Base-by-base conservation (phyloP, 1,139 yeast species). In the Pichia sp. region DNA sequence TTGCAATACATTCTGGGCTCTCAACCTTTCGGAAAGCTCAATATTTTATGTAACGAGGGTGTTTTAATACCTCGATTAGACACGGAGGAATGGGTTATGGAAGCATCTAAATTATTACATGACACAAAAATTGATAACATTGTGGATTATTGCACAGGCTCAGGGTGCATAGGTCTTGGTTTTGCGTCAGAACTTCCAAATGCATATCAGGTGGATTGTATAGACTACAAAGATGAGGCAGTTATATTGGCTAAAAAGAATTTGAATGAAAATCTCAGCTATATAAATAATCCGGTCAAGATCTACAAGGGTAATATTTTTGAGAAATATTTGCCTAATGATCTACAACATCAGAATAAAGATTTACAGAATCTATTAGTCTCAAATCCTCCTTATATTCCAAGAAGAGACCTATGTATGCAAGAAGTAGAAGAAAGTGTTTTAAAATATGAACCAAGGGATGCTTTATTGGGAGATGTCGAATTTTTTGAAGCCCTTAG, bases 11-110 rank as follows among this genome's bases (percentile, higher is more conserved):
- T 93, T 8, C 70, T 93, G 22, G 90, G 91, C 1, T 70, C 82
- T 0, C 98, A 91, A 69, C 98, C 98, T 1, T 93, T 93, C 71
- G 96, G 95, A 0, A 63, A 65, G 1, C 66, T 91, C 47, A 80
- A 78, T 21, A 74, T 93, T 3, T 58, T 62, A 31, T 88, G 96
- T 62, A 62, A 68, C 25, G 73, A 73, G 1, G 82, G 83, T 0
- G 97, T 89, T 2, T 70, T 93, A 55, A 90, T 93, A 43, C 99
- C 99, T 0, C 70, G 99, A 48, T 84, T 95, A 87, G 99, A 93
- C 64, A 93, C 99, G 0, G 98, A 93, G 64, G 96, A 89, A 62
- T 91, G 98, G 98, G 74, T 79, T 7, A 37, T 70, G 31, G 74
- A 73, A 52, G 63, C 87, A 30, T 69, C 73, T 0, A 55, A 58